Evolutionary conservation across 2,329 filamentous ascomycete genomes (phyloP).

Genomic region (Helicocarpus griseus): DNA sequence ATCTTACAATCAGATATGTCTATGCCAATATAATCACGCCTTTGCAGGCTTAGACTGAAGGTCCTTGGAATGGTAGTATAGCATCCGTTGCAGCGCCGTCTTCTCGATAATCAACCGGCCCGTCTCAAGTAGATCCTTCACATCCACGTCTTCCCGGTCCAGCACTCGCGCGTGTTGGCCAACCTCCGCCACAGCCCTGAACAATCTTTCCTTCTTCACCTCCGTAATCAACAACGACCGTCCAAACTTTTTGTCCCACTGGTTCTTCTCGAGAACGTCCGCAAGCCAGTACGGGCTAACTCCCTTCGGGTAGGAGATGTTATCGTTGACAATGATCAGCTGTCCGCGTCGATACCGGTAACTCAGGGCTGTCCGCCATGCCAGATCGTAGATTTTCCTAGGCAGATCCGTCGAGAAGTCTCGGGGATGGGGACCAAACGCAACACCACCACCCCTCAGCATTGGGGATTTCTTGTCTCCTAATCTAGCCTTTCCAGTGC

Average conservation of each 20-base stretch:
- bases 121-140: constrained; percentile 85
- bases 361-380: constrained; percentile 86
- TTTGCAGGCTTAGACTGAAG: constrained; percentile 24
- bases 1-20: constrained; percentile 11
- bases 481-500: constrained; percentile 66
- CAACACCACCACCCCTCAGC: constrained; percentile 73
- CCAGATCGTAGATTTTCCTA: constrained; percentile 86
- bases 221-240: constrained; percentile 67
- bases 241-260: constrained; percentile 57
- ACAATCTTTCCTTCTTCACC: constrained; percentile 52
- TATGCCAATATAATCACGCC: constrained; percentile 19
- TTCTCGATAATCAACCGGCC: constrained; percentile 82
- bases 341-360: constrained; percentile 84
- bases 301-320: constrained; percentile 53
- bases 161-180: constrained; percentile 60
- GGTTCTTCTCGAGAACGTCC: constrained; percentile 60
- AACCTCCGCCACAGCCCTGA: constrained; percentile 54
- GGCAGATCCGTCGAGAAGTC: constrained; percentile 80
- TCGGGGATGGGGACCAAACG: constrained; percentile 81
- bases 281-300: constrained; percentile 49
- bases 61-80: constrained; percentile 52
- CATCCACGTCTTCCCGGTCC: constrained; percentile 71
- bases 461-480: constrained; percentile 76
- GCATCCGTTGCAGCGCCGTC: constrained; percentile 63
- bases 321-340: constrained; percentile 73